Evolutionary conservation across 768 basidiomycete species (phyloP).

Genomic region (Trametes sanguinea): DNA sequence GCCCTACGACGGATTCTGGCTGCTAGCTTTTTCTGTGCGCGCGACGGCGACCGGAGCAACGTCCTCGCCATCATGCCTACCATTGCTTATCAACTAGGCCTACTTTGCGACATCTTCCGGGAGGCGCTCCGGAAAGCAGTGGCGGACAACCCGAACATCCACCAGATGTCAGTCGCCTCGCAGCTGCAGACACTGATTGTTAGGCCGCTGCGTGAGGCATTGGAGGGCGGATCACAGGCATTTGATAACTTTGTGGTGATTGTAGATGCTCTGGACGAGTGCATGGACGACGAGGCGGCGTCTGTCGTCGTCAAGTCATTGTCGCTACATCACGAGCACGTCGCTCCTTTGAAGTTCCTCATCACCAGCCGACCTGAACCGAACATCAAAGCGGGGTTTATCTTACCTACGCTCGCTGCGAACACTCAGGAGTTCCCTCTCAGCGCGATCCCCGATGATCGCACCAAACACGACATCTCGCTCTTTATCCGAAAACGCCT

Average conservation of each 20-base stretch:
- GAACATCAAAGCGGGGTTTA: background rate
- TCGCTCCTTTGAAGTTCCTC: slow-evolving; percentile 16
- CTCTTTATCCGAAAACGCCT: background rate
- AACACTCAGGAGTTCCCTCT: background rate
- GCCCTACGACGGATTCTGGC: too few species aligned
- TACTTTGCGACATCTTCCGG: background rate
- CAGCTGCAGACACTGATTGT: slow-evolving; percentile 17
- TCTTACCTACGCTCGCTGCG: background rate
- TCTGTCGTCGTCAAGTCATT: slow-evolving; percentile 11
- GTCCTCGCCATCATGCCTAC: slow-evolving; percentile 12
- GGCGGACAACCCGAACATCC: background rate
- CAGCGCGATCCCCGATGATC: background rate
- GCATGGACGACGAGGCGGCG: slow-evolving; percentile 4
- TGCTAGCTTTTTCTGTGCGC: too few species aligned
- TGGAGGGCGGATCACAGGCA: background rate
- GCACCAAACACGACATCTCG: background rate
- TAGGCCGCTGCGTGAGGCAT: background rate
- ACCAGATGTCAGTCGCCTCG: background rate
- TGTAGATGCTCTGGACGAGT: slow-evolving; percentile 26
- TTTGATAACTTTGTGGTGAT: background rate
- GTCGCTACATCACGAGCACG: background rate
- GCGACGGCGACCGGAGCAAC: too few species aligned
- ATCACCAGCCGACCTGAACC: slow-evolving; percentile 21
- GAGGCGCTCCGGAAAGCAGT: background rate
- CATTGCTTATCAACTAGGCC: slow-evolving; percentile 14